phyloP scores from a whole-genome alignment of 768 basidiomycete genomes.

The Pisolithus marmoratus region DNA sequence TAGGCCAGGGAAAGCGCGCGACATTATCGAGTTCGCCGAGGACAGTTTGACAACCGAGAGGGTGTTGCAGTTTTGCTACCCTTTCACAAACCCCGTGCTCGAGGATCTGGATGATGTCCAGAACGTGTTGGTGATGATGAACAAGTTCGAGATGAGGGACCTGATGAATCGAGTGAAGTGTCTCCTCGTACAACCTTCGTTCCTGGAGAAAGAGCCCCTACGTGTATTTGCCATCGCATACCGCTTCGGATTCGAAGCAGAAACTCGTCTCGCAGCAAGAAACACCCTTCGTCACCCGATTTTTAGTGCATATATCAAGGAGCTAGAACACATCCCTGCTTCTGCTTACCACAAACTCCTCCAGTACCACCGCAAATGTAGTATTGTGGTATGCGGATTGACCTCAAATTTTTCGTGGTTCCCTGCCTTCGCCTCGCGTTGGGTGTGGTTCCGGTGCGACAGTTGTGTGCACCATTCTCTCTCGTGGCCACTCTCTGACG shows the following conservation, averaged over 20 bases:
- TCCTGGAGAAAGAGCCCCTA: slow-evolving; percentile 27
- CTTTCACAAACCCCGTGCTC: slow-evolving; percentile 30
- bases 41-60: slow-evolving; percentile 25
- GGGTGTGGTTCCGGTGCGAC: slow-evolving; percentile 35
- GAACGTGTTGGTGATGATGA: slow-evolving; percentile 29
- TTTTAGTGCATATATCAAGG: slow-evolving; percentile 29
- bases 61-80: slow-evolving; percentile 34
- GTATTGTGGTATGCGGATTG: slow-evolving; percentile 24
- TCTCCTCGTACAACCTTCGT: slow-evolving; percentile 20
- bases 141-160: slow-evolving; percentile 35
- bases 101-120: slow-evolving; percentile 31
- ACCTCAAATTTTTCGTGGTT: slow-evolving; percentile 34
- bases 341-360: slow-evolving; percentile 31
- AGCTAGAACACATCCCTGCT: slow-evolving; percentile 34
- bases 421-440: slow-evolving; percentile 30
- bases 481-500: slow-evolving; percentile 30
- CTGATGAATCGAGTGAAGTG: slow-evolving; percentile 24
- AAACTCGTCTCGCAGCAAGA: slow-evolving; percentile 30
- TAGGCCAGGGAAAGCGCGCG: slow-evolving; percentile 17
- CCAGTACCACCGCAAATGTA: slow-evolving; percentile 32
- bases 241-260: slow-evolving; percentile 29
- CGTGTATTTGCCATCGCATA: slow-evolving; percentile 37
- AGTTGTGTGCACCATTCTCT: slow-evolving; percentile 29
- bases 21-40: slow-evolving; percentile 29
- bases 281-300: slow-evolving; percentile 32